Base-by-base conservation (phyloP, 495 filamentous ascomycete genomes). In the Xylaria telfairii region DNA sequence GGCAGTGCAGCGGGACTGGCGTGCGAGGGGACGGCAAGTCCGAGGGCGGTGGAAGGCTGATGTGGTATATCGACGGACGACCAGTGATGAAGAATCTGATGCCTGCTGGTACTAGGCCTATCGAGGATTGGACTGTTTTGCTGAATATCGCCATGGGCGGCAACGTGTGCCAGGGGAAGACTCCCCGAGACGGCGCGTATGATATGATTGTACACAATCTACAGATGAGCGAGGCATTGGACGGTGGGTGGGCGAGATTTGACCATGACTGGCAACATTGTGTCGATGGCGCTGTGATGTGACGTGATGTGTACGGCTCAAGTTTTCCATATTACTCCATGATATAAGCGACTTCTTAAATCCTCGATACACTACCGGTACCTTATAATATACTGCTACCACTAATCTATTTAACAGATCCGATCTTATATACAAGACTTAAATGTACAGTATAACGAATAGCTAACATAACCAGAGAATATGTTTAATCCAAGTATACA, bases 81-180 rank as follows among this genome's bases (percentile, higher is more conserved):
- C 73, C 80, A 0, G 80, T 83, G 2, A 83, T 85, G 82, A 82
- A 76, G 66, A 81, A 74, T 12, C 34, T 69, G 7, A 80, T 84
- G 41, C 83, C 83, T 15, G 42, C 56, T 12, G 82, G 81, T 0
- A 83, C 81, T 19, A 75, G 83, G 59, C 75, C 75, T 24, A 78
- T 85, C 54, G 77, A 78, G 69, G 83, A 84, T 57, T 84, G 71
- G 69, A 72, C 70, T 34, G 68, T 85, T 24, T 72, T 83, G 44
- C 71, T 85, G 26, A 85, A 85, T 69, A 72, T 83, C 19, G 83
- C 83, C 6, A 83, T 85, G 78, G 83, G 82, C 2, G 83, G 83
- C 15, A 84, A 81, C 72, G 82, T 85, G 15, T 82, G 80, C 46
- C 66, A 76, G 24, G 82, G 82, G 10, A 76, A 76, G 61, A 62